Evolutionary conservation across 2,329 filamentous ascomycete genomes (phyloP).

Genomic region (Scleromitrula shiraiana): DNA sequence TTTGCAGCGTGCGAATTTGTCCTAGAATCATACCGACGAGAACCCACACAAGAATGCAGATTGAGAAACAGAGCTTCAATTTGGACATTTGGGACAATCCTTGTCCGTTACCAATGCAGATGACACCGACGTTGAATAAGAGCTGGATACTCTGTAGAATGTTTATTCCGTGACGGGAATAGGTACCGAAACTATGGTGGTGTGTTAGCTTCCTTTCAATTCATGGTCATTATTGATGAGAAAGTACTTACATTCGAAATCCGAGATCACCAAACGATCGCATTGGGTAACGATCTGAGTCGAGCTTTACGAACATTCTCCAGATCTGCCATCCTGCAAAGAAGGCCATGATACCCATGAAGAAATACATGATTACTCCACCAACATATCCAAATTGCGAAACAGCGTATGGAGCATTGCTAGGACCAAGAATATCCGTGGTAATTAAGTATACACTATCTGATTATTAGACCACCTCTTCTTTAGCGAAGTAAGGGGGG

Average conservation of each 20-base stretch:
- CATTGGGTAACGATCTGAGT: slow-evolving; percentile 16
- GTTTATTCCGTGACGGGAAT: slow-evolving; percentile 40
- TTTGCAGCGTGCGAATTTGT: slow-evolving; percentile 48
- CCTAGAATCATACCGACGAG: slow-evolving; percentile 43
- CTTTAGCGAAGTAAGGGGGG: neutral
- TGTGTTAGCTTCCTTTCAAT: neutral
- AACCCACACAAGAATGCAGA: slow-evolving; percentile 44
- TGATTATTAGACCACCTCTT: neutral
- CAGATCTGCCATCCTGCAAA: slow-evolving; percentile 19
- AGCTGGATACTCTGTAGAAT: slow-evolving; percentile 39
- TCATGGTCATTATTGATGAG: neutral
- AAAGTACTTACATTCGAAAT: slow-evolving; percentile 31
- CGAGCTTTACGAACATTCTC: slow-evolving; percentile 19
- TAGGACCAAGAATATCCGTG: slow-evolving; percentile 18
- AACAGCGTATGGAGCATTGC: slow-evolving; percentile 4
- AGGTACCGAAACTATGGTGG: slow-evolving; percentile 31
- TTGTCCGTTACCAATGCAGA: slow-evolving; percentile 45
- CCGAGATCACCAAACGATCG: slow-evolving; percentile 29
- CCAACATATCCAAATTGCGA: slow-evolving; percentile 8
- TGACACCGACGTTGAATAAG: slow-evolving; percentile 42
- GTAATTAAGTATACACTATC: slow-evolving; percentile 24
- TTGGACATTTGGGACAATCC: slow-evolving; percentile 44
- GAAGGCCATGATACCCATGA: slow-evolving; percentile 18
- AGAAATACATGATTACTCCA: slow-evolving; percentile 13
- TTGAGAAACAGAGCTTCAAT: slow-evolving; percentile 40